Percentiles rank a stretch among this genome's conserved stretches.
Conservation (phyloP, 2,329 filamentous ascomycete species). For the Colletotrichum sp. region DNA sequence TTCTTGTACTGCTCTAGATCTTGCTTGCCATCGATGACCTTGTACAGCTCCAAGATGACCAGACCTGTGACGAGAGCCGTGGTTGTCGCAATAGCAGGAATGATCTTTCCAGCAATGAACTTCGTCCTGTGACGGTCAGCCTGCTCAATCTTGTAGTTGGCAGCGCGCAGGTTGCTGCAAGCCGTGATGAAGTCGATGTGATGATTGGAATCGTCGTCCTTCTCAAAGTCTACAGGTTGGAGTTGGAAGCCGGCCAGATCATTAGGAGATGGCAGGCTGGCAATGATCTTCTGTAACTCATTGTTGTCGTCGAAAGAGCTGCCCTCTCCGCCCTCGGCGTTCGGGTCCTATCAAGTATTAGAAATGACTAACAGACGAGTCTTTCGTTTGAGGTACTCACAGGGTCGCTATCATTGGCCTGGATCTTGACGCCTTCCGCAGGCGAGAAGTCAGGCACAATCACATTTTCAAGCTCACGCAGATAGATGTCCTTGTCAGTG, state of each 20-base stretch:
- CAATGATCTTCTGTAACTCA: conserved; percentile 76
- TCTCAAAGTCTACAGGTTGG: conserved; percentile 94
- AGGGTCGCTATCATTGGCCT: conserved; percentile 92
- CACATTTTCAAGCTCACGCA: conserved; percentile 85
- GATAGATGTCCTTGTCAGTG: conserved; percentile 72
- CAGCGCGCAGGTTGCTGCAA: conserved; percentile 92
- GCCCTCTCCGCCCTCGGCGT: conserved; percentile 58
- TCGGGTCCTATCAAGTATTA: conserved; percentile 70
- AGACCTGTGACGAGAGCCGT: conserved; percentile 95
- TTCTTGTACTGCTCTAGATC: conserved; percentile 99
- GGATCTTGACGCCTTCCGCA: conserved; percentile 91
- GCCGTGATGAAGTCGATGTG: conserved; percentile 99
- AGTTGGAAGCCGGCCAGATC: conserved; percentile 87
- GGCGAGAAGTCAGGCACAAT: conserved; percentile 96
- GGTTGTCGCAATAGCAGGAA: conserved; percentile 96
- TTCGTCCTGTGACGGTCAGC: conserved; percentile 98
- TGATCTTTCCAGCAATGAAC: conserved; percentile 99
- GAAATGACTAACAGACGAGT: background rate
- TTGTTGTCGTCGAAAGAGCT: conserved; percentile 71
- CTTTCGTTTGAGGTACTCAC: conserved; percentile 46
- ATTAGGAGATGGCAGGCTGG: conserved; percentile 78
- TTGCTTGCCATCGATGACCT: conserved; percentile 94
- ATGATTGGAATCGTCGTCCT: conserved; percentile 96
- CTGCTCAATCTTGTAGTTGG: conserved; percentile 96
- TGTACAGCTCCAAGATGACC: conserved; percentile 92